Base-by-base conservation (phyloP, 257 asterid species). In the Rhazya stricta region DNA sequence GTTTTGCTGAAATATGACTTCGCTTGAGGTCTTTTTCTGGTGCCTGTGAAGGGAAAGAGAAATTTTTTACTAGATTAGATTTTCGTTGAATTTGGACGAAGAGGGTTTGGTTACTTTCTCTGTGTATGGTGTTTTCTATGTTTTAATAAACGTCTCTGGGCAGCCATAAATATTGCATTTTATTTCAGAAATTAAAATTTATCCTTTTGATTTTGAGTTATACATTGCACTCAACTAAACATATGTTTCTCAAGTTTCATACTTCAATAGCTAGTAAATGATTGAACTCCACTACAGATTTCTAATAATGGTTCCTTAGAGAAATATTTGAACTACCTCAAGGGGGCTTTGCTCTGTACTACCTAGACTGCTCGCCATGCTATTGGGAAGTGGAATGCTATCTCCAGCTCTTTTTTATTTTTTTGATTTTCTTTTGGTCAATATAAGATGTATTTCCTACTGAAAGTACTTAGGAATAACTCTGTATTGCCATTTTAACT, bases 301-400 rank as follows among this genome's bases (percentile, higher is more conserved):
- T 19, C 79, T 81, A 37, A 72, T 78, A 3, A 0, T 39, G 54
- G 10, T 11, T 75, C 53, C 9, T 54, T 51, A 58, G 19, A 58
- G 37, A 58, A 10, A 58, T 27, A 58, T 7, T 10, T 58, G 13
- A 39, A 39, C 66, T 58, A 58, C 18, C 34, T 27, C 39, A 29
- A 58, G 2, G 4, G 18, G 37, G 66, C 21, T 39, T 27, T 30
- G 4, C 13, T 58, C 39, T 29, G 5, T 15, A 27, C 16, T 46
- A 11, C 10, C 2, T 69, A 45, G 60, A 29, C 12, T 19, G 6
- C 41, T 39, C 45, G 16, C 21, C 32, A 16, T 13, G 54, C 11
- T 42, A 67, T 67, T 10, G n/a, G 54, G 23, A 15, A 19, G 23
- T 15, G 27, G 37, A 69, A 29, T 46, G 41, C 60, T 46, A 29